Evolutionary conservation across 345 rosid species (phyloP).

Genomic region (Eucalyptus viminalis): DNA sequence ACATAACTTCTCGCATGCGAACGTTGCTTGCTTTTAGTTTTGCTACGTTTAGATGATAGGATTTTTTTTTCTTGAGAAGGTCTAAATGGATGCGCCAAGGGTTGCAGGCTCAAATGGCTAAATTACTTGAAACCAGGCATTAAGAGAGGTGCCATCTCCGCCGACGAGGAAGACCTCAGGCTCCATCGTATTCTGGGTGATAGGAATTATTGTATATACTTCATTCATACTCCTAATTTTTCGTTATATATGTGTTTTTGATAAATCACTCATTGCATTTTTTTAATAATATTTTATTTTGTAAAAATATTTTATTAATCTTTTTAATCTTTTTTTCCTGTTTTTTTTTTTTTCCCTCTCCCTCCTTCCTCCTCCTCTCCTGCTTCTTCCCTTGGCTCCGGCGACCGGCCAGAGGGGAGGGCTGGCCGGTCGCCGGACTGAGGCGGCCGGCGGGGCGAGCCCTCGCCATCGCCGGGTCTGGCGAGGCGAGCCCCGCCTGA

Average conservation of each 20-base stretch:
- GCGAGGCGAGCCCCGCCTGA: too few relatives aligned
- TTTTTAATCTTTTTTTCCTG: too few relatives aligned
- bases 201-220: not conserved
- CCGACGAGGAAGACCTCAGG: constrained; percentile 18
- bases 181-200: constrained; percentile 17
- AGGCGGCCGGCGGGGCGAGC: too few relatives aligned
- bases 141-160: constrained; percentile 23
- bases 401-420: too few relatives aligned
- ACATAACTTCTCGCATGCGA: not conserved
- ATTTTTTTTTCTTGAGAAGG: not conserved
- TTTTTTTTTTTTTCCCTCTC: too few relatives aligned
- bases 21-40: not conserved
- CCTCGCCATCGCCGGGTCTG: too few relatives aligned
- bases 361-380: too few relatives aligned
- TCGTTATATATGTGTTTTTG: not conserved
- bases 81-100: constrained; percentile 22
- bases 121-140: constrained; percentile 28
- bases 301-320: too few relatives aligned
- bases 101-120: constrained; percentile 32
- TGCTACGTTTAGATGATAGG: not conserved
- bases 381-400: too few relatives aligned
- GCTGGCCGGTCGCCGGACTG: too few relatives aligned
- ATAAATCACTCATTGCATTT: not conserved
- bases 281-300: too few relatives aligned
- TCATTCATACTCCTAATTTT: not conserved